phyloP scores from a whole-genome alignment of 768 basidiomycete species.

The Fomitopsis serialis region DNA sequence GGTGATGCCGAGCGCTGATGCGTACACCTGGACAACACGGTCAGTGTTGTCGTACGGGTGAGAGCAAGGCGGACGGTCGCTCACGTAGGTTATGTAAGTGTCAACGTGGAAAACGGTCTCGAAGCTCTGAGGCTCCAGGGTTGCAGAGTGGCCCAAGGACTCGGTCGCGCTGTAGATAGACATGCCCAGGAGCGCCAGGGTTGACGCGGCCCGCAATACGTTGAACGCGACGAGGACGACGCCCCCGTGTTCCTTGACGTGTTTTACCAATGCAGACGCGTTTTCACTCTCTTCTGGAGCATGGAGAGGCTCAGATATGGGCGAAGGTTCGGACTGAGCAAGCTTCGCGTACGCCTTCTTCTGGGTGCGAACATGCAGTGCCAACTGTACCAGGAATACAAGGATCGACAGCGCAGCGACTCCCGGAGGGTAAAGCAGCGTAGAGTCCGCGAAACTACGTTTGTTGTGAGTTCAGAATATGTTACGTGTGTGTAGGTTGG shows the following conservation, averaged over 20 bases:
- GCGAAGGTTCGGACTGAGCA: not conserved
- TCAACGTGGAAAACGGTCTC: conserved; percentile 30
- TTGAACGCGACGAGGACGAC: conserved; percentile 37
- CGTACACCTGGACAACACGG: conserved; percentile 12
- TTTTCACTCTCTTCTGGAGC: not conserved
- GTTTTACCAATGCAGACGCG: not conserved
- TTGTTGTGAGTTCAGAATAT: not conserved
- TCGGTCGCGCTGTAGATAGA: conserved; percentile 42
- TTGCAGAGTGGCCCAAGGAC: conserved; percentile 38
- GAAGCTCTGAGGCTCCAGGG: conserved; percentile 42
- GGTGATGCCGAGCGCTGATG: conserved; percentile 16
- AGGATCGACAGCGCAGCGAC: not conserved
- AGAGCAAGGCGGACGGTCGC: not conserved
- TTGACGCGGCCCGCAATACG: conserved; percentile 38
- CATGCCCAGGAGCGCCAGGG: conserved; percentile 41
- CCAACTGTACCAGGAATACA: not conserved
- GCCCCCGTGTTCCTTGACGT: not conserved
- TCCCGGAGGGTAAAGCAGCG: not conserved
- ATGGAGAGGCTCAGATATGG: not conserved
- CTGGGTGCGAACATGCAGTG: not conserved
- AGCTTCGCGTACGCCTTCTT: not conserved
- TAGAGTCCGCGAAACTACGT: not conserved
- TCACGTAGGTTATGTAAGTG: conserved; percentile 12
- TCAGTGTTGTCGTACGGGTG: not conserved
- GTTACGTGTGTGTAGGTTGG: not conserved